A percentile compares a stretch with the other conserved stretches of the same genome.
Evolutionary conservation across 352 stramenopile genomes (phyloP).

Genomic region (Globisporangium abappressorium): DNA sequence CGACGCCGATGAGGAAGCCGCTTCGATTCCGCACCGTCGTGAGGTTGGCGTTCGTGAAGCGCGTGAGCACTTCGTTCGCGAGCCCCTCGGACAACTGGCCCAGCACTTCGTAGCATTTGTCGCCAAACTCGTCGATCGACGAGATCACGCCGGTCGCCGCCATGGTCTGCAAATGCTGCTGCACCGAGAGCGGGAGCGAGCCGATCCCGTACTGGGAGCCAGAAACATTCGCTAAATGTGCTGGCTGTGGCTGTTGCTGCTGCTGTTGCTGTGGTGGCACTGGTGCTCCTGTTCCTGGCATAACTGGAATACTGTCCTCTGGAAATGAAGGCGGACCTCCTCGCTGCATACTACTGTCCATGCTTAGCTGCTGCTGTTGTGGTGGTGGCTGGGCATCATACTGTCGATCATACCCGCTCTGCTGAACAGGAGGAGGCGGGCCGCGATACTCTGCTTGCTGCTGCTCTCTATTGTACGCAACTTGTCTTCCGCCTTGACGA

Average conservation of each 20-base stretch:
- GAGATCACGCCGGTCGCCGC: constrained; percentile 48
- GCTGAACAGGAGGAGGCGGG: constrained; percentile 10
- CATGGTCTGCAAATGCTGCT: constrained; percentile 65
- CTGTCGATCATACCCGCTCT: constrained; percentile 27
- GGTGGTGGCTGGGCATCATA: constrained; percentile 26
- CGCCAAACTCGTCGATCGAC: constrained; percentile 69
- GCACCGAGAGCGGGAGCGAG: constrained; percentile 55
- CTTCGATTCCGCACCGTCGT: constrained; percentile 73
- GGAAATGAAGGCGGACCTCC: background rate
- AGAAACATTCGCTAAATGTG: constrained; percentile 12
- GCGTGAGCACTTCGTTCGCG: constrained; percentile 71
- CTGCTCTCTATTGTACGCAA: constrained; percentile 7
- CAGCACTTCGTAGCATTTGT: constrained; percentile 84
- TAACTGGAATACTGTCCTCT: constrained; percentile 11
- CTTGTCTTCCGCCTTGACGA: background rate
- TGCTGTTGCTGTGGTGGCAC: constrained; percentile 14
- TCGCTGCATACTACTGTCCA: constrained; percentile 9
- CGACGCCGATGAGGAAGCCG: constrained; percentile 77
- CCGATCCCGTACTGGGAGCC: constrained; percentile 21
- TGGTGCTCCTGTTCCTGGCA: constrained; percentile 11
- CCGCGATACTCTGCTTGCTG: constrained; percentile 24
- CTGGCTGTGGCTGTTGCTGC: constrained; percentile 2
- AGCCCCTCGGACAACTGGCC: constrained; percentile 66
- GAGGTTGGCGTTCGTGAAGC: constrained; percentile 72
- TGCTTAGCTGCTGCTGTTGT: constrained; percentile 23